Evolutionary conservation across 352 stramenopile species (phyloP).

Genomic region (Pythium utonaiense): DNA sequence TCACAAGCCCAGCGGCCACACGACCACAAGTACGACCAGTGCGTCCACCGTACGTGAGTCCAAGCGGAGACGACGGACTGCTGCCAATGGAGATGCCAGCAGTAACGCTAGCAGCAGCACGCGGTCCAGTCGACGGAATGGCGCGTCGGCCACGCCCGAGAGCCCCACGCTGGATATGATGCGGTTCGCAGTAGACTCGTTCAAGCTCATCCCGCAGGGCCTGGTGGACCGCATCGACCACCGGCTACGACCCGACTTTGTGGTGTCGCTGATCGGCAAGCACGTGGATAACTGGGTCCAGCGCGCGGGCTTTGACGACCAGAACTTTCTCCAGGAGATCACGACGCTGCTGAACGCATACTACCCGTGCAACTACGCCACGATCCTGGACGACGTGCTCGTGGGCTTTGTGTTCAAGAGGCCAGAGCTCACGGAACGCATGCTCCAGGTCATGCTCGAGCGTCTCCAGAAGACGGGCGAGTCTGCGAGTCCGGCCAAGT

Average conservation of each 20-base stretch:
- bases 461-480: conserved; percentile 67
- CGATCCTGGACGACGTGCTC: conserved; percentile 78
- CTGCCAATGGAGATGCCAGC: conserved; percentile 3
- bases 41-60: conserved; percentile 6
- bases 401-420: conserved; percentile 72
- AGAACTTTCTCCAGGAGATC: conserved; percentile 65
- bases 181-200: conserved; percentile 63
- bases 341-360: conserved; percentile 71
- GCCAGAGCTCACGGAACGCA: conserved; percentile 62
- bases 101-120: conserved; percentile 2
- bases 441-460: conserved; percentile 67
- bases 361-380: conserved; percentile 80
- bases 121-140: conserved; percentile 11
- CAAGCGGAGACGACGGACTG: conserved; percentile 23
- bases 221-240: conserved; percentile 81
- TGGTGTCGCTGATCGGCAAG: conserved; percentile 45
- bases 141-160: conserved; percentile 13
- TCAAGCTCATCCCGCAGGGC: conserved; percentile 77
- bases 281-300: conserved; percentile 76
- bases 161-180: conserved; percentile 40
- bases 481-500: conserved; percentile 51
- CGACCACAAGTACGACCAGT: background rate
- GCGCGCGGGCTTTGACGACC: conserved; percentile 52
- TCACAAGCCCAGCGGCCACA: conserved; percentile 1
- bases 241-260: conserved; percentile 47